phyloP scores from a whole-genome alignment of 805 yeast species.

The Lipomyces yamanashiensis region DNA sequence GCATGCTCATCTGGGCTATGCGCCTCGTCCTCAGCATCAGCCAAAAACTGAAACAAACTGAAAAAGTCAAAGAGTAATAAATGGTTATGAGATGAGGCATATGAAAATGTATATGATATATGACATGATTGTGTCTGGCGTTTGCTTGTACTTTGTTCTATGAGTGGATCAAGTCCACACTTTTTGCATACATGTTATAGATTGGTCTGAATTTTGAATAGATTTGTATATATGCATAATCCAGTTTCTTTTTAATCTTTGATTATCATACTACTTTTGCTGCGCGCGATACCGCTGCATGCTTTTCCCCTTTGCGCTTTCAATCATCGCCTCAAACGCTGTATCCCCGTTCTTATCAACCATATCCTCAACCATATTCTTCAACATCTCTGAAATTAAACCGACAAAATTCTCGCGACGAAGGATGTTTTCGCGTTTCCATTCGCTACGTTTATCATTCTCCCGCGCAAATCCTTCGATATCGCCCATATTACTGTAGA shows the following conservation, averaged over 20 bases:
- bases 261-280: neutral
- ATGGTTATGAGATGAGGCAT: too few species aligned
- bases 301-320: constrained; percentile 20
- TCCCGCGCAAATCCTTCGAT: constrained; percentile 49
- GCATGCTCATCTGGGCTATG: neutral
- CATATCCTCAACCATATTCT: constrained; percentile 46
- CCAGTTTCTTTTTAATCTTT: neutral
- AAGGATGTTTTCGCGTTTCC: constrained; percentile 60
- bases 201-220: neutral
- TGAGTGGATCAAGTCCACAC: too few species aligned
- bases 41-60: neutral
- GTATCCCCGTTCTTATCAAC: constrained; percentile 46
- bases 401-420: constrained; percentile 61
- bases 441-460: constrained; percentile 53
- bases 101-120: too few species aligned
- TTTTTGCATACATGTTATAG: neutral
- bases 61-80: neutral
- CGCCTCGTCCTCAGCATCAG: neutral
- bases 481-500: constrained; percentile 50
- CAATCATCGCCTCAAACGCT: constrained; percentile 43
- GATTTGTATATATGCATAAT: too few species aligned
- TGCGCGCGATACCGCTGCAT: constrained; percentile 1
- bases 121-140: neutral
- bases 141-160: too few species aligned
- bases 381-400: constrained; percentile 53